These are phyloP conservation scores for Elaeis guineensis DNA, from an alignment of 176 grass and related monocot species.

Conservation along the genomic window DNA sequence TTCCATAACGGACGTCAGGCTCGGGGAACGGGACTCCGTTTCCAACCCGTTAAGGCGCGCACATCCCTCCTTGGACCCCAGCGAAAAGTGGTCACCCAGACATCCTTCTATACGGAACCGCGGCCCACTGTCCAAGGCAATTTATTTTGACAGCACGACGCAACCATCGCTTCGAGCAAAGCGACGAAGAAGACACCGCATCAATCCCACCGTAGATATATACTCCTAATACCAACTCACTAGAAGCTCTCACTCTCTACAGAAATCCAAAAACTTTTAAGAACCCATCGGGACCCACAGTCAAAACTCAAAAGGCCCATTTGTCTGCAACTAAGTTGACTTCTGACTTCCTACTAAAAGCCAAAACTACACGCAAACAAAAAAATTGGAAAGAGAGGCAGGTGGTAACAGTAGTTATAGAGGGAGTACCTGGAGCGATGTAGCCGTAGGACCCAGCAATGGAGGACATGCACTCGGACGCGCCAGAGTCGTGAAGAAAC, in stretches of 20 bases:
- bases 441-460: constrained; percentile 91
- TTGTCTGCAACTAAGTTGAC: constrained; percentile 26
- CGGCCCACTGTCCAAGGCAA: too few relatives aligned
- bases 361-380: background rate
- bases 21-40: too few relatives aligned
- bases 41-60: too few relatives aligned
- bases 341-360: background rate
- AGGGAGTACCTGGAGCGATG: constrained; percentile 72
- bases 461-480: constrained; percentile 79
- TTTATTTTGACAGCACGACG: background rate
- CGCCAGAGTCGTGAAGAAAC: constrained; percentile 38
- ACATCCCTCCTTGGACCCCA: too few relatives aligned
- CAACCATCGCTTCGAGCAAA: background rate
- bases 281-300: background rate
- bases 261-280: background rate
- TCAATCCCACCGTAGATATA: background rate
- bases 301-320: background rate
- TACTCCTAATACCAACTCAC: background rate
- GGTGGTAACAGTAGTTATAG: background rate
- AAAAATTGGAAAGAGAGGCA: background rate
- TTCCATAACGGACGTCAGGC: too few relatives aligned
- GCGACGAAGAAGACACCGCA: too few relatives aligned
- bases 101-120: too few relatives aligned
- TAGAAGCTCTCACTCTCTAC: background rate
- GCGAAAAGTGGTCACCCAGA: too few relatives aligned